Evolutionary conservation across 306 rosid species (phyloP).

Genomic region (Myrica gale): DNA sequence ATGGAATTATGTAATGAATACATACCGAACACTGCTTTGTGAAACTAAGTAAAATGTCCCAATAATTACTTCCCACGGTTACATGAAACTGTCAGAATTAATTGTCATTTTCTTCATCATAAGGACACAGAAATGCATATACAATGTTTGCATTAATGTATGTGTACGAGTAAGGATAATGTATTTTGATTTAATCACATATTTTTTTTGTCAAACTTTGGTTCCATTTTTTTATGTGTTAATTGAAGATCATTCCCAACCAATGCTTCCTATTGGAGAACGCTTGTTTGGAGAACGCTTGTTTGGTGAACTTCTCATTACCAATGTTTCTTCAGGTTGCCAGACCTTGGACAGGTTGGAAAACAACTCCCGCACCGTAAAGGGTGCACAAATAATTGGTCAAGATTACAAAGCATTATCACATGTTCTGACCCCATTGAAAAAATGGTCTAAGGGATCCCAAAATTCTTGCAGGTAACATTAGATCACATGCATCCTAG

Average conservation of each 20-base stretch:
- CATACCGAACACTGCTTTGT: background rate
- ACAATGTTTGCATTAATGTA: background rate
- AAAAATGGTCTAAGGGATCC: conserved; percentile 67
- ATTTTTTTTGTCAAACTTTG: background rate
- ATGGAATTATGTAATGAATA: background rate
- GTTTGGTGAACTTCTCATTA: background rate
- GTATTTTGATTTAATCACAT: background rate
- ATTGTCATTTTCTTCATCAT: background rate
- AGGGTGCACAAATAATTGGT: conserved; percentile 74
- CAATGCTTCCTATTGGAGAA: background rate
- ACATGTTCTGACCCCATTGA: conserved; percentile 62
- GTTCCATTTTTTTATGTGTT: background rate
- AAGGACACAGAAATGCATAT: background rate
- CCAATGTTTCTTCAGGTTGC: conserved; percentile 49
- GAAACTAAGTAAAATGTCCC: background rate
- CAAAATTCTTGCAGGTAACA: conserved; percentile 55
- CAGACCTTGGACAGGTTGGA: conserved; percentile 68
- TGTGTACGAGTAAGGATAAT: background rate
- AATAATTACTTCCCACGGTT: background rate
- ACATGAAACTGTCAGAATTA: background rate
- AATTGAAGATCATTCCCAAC: background rate
- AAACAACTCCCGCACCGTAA: conserved; percentile 73
- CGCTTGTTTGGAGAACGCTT: background rate
- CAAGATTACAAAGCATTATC: conserved; percentile 77
- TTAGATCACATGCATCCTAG: conserved; percentile 13